These are phyloP conservation scores for Dillenia suffruticosa DNA, from an alignment of 164 flowering plant species.

Conservation along the genomic window DNA sequence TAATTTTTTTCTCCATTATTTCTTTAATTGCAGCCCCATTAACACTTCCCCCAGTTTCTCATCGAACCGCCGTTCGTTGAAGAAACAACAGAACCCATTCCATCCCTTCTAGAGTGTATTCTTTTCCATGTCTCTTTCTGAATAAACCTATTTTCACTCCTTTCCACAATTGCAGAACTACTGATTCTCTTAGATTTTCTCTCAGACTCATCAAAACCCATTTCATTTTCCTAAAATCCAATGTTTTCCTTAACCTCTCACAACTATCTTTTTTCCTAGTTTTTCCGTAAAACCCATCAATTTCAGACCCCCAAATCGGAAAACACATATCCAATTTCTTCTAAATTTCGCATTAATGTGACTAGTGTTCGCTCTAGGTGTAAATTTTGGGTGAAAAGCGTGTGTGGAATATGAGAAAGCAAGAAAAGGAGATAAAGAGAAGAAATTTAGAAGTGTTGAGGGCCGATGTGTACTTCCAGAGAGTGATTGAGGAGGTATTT, in stretches of 20 bases:
- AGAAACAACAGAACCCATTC: constrained; percentile 28
- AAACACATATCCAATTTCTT: constrained; percentile 7
- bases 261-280: constrained; percentile 2
- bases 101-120: constrained; percentile 13
- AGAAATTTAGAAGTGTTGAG: constrained; percentile 14
- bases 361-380: constrained; percentile 14
- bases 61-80: constrained; percentile 11
- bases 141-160: constrained; percentile 15
- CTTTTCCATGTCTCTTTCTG: constrained; percentile 15
- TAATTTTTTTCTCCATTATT: constrained; percentile 5
- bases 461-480: constrained; percentile 45
- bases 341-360: constrained; percentile 6
- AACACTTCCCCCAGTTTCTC: constrained; percentile 10
- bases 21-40: constrained; percentile 14
- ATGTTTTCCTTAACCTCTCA: too few species aligned
- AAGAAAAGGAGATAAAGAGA: constrained; percentile 16
- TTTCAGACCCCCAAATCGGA: too few species aligned
- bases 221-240: too few species aligned
- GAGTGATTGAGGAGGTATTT: constrained; percentile 23
- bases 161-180: constrained; percentile 13
- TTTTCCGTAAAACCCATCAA: constrained; percentile 9
- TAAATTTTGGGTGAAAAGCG: constrained; percentile 9
- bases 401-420: constrained; percentile 21
- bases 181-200: too few species aligned
- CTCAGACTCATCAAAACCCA: too few species aligned